Evolutionary conservation across 2,329 filamentous ascomycete species (phyloP).

Genomic region (Calonectria pseudoreteaudii): DNA sequence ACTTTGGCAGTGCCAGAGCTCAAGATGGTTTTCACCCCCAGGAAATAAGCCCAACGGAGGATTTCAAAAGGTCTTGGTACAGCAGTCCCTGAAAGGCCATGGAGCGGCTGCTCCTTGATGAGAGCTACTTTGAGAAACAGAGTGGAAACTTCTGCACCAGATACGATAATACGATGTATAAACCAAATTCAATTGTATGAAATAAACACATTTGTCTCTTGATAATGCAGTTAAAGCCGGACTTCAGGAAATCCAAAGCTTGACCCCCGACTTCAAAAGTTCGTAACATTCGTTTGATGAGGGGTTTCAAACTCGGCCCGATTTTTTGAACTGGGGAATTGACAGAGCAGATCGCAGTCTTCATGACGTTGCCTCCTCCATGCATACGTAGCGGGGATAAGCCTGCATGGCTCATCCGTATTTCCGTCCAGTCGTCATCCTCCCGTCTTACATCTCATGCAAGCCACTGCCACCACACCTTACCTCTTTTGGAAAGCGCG

Average conservation of each 20-base stretch:
- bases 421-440: background rate
- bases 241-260: background rate
- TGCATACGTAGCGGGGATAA: background rate
- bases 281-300: background rate
- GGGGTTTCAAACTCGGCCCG: background rate
- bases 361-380: background rate
- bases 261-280: background rate
- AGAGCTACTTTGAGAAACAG: background rate
- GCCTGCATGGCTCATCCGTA: background rate
- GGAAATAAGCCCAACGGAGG: background rate
- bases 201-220: background rate
- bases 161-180: background rate
- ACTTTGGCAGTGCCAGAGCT: background rate
- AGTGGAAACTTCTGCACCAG: background rate
- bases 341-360: no score
- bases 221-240: background rate
- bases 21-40: background rate
- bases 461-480: background rate
- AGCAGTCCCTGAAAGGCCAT: no score
- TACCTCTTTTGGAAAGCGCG: background rate
- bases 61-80: no score
- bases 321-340: background rate
- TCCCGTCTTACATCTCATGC: background rate
- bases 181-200: background rate
- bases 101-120: background rate